Evolutionary conservation across 2,329 filamentous ascomycete genomes (phyloP), one percentile per base, ranked within the genome.

Genomic region (Phoma sp.): DNA sequence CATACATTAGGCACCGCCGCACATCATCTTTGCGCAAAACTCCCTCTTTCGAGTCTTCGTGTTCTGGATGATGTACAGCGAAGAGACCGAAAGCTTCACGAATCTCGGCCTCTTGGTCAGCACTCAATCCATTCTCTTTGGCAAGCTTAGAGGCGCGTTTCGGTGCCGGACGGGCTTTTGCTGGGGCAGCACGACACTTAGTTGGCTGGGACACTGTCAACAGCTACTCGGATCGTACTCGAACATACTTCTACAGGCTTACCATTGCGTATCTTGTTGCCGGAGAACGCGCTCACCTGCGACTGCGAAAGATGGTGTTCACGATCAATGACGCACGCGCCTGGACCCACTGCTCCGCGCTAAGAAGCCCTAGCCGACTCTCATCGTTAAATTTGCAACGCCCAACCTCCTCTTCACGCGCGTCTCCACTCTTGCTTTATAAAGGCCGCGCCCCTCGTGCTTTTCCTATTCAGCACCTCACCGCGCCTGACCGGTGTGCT

Each of bases 41-140:
- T 17, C 75, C 76, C 47, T 77, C 74, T 70, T 91, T 91, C 67
- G 93, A 88, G 46, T 88, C 85, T 19, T 87, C 82, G 75, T 73
- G 85, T 32, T 88, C 85, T n/a, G 74, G 71, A 41, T 77, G 73
- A 12, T 69, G 63, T 8, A 75, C 61, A 43, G 75, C 80, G 74
- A 98, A 99, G 7, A 98, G 83, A 21, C 85, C 82, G 75, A 95
- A 98, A 13, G 93, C 93, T 76, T 97, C 93, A 68, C 86, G 88
- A 71, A 99, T 96, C 78, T 97, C 92, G 64, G 85, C 84, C 78
- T 98, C 94, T 77, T 97, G 89, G 61, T 89, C 86, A 36, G 88
- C 89, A 13, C 86, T 88, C 70, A 98, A 86, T 74, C 92, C 88
- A 82, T 97, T 88, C 72, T 96, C 92, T 78, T 93, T 94, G 27